Conservation (phyloP, 768 basidiomycete species). For the Kwoniella shandongensis region DNA sequence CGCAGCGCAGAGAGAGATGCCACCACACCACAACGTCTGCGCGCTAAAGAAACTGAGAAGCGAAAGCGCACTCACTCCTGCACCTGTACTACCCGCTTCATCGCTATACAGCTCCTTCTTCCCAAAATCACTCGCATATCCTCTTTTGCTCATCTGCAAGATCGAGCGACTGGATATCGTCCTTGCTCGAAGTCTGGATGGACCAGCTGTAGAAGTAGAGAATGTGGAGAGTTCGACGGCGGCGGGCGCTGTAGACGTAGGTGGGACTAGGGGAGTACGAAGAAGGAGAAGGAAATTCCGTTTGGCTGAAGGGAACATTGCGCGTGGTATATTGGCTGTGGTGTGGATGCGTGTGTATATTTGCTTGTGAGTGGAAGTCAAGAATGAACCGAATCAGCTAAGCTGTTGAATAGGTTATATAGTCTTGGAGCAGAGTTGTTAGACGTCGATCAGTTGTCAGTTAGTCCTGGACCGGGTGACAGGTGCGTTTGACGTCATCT, state of each 20-base stretch:
- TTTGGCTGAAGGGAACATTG: slow-evolving; percentile 34
- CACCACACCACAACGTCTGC: too few relatives aligned
- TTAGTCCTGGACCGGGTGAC: too few relatives aligned
- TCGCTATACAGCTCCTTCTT: slow-evolving; percentile 52
- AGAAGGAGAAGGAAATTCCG: slow-evolving; percentile 34
- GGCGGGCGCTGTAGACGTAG: slow-evolving; percentile 26
- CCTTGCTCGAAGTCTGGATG: slow-evolving; percentile 34
- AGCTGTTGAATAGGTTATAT: too few relatives aligned
- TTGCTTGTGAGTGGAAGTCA: background rate
- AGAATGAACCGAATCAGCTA: too few relatives aligned
- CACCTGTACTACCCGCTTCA: slow-evolving; percentile 47
- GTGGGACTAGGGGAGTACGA: slow-evolving; percentile 39
- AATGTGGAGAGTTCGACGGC: slow-evolving; percentile 35
- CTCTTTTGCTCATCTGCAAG: slow-evolving; percentile 17
- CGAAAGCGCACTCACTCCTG: slow-evolving; percentile 40
- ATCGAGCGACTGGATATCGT: slow-evolving; percentile 27
- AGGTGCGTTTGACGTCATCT: too few relatives aligned
- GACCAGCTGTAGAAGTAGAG: slow-evolving; percentile 24
- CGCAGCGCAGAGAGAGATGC: too few relatives aligned
- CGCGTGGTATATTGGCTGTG: slow-evolving; percentile 8
- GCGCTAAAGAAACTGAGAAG: too few relatives aligned
- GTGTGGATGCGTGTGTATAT: too few relatives aligned
- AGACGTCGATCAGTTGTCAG: too few relatives aligned
- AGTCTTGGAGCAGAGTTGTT: too few relatives aligned
- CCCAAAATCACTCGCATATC: slow-evolving; percentile 49